Base-by-base conservation (phyloP, 1,139 yeast species). In the Martiniozyma asiatica region DNA sequence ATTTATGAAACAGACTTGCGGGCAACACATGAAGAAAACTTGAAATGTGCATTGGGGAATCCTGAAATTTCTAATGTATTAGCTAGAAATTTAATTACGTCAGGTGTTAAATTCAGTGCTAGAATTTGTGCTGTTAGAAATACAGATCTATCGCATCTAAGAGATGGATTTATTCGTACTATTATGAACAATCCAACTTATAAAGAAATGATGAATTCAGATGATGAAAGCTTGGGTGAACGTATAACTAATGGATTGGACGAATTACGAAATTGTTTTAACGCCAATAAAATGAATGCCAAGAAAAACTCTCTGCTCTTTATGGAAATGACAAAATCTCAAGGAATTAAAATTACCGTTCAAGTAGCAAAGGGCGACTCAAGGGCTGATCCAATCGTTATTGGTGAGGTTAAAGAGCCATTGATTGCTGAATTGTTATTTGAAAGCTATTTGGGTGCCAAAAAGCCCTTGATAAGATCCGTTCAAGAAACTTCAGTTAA, bases 91-190 rank as follows among this genome's bases (percentile, higher is more conserved):
- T 56, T 85, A 26, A 51, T 84, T 26, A 71, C 68, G 27, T 56
- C 66, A n/a, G 71, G 74, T 8, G 67, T 80, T 14, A 65, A 72
- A 35, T 63, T 84, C 43, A 61, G 74, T 28, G 74, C 84, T 21
- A 63, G 94, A 40, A 75, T 89, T 40, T 75, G 79, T 13, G 96
- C 98, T 0, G 75, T 79, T 89, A 3, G 53, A 30, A 82, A 80
- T 51, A 87, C 97, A 1, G 96, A 87, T 53, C 82, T 79, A 53
- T 73, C 73, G 39, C 97, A 89, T 51, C 57, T 89, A 50, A 70
- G 80, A 43, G 97, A 89, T 48, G 97, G 97, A 0, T 69, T 89
- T 40, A 71, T 84, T 34, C 78, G 89, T 47, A 74, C 93, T 3
- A 65, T 77, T 29, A 61, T 73, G 49, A 73, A 76, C 18, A 69